phyloP scores from a whole-genome alignment of 2,329 filamentous ascomycete species.

The Thelonectria discophora region DNA sequence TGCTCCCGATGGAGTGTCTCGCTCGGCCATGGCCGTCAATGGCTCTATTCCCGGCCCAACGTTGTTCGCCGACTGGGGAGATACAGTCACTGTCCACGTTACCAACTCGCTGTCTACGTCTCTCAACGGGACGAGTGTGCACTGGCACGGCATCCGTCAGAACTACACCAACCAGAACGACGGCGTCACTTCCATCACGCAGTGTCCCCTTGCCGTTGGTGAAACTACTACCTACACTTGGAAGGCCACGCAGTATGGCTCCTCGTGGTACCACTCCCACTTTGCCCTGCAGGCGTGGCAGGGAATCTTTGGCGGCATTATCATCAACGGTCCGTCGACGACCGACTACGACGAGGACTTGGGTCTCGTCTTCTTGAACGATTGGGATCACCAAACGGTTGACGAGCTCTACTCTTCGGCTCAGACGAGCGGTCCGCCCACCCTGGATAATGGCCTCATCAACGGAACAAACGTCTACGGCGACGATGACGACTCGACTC shows the following conservation, averaged over 20 bases:
- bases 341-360: slow-evolving; percentile 70
- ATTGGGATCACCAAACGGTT: slow-evolving; percentile 61
- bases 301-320: slow-evolving; percentile 66
- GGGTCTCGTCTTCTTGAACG: slow-evolving; percentile 63
- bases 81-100: slow-evolving; percentile 61
- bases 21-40: slow-evolving; percentile 59
- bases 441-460: slow-evolving; percentile 55
- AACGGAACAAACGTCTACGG: slow-evolving; percentile 52
- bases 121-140: slow-evolving; percentile 50
- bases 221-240: slow-evolving; percentile 60
- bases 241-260: slow-evolving; percentile 61
- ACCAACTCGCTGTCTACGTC: slow-evolving; percentile 55
- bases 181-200: slow-evolving; percentile 9
- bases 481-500: slow-evolving; percentile 35
- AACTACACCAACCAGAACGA: slow-evolving; percentile 12
- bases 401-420: slow-evolving; percentile 46
- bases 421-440: slow-evolving; percentile 41
- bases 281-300: slow-evolving; percentile 58
- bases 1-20: slow-evolving; percentile 57
- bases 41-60: slow-evolving; percentile 65
- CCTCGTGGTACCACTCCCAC: slow-evolving; percentile 69
- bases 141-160: slow-evolving; percentile 20
- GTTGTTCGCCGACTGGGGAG: slow-evolving; percentile 63
- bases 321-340: slow-evolving; percentile 67
- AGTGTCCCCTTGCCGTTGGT: slow-evolving; percentile 15